phyloP scores from a whole-genome alignment of 2,329 filamentous ascomycete species.

The Aspergillus ibericus region DNA sequence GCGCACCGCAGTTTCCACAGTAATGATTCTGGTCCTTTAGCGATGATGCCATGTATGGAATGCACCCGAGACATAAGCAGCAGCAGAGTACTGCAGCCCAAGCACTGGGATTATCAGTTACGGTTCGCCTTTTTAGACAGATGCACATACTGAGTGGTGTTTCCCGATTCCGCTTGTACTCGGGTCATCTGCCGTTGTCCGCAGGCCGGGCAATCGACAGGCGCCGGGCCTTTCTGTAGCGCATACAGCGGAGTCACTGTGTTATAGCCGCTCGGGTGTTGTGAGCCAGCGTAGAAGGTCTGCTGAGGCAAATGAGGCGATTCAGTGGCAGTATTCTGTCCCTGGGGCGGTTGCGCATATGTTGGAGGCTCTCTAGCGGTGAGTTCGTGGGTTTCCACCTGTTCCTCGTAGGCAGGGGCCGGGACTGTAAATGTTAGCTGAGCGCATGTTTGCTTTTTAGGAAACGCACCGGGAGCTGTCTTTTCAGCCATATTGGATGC shows the following conservation, averaged over 20 bases:
- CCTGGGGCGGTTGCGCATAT: neutral
- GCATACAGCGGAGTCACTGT: conserved; percentile 26
- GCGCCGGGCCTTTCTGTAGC: conserved; percentile 37
- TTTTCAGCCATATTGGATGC: conserved; percentile 2
- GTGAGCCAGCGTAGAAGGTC: neutral
- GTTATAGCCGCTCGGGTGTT: conserved; percentile 25
- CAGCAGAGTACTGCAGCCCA: conserved; percentile 50
- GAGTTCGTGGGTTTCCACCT: neutral
- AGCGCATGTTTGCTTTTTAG: neutral
- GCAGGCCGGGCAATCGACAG: conserved; percentile 51
- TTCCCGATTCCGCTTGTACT: conserved; percentile 21
- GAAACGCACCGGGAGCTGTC: neutral
- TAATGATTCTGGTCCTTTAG: conserved; percentile 52
- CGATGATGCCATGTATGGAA: conserved; percentile 50
- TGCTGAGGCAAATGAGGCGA: neutral
- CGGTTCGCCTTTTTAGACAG: neutral
- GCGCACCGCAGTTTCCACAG: conserved; percentile 48
- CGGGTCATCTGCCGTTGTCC: conserved; percentile 38
- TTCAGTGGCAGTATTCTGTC: neutral
- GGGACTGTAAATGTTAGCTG: neutral
- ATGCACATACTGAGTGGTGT: conserved; percentile 31
- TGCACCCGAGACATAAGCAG: conserved; percentile 47
- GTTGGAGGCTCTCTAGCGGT: neutral
- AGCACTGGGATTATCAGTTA: conserved; percentile 32
- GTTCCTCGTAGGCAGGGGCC: neutral